Base-by-base conservation (phyloP, 176 grass and related monocot species). In the Carex scoparia region DNA sequence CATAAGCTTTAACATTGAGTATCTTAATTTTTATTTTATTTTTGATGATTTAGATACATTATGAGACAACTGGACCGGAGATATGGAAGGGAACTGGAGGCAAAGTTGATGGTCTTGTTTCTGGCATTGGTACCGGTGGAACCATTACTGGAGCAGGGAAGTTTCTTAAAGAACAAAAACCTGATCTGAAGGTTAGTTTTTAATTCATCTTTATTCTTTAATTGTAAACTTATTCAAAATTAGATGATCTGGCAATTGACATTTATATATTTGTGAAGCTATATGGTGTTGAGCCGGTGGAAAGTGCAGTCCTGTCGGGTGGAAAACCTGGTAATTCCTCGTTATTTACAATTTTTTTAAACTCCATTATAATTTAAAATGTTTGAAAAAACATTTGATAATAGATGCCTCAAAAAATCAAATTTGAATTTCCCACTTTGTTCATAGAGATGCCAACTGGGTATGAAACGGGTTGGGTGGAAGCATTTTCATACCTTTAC, bases 111-210 rank as follows among this genome's bases (percentile, higher is more conserved):
- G 87, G 66, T 56, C 67, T 98, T 59, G 84, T 94, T 18, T 94
- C 95, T 88, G 95, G 95, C 81, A 98, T 98, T 27, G 95, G 95
- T 61, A 98, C 95, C 35, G 95, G 95, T 4, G 95, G 95, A 54
- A 98, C 95, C 16, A 87, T 98, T 76, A 92, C 95, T 81, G 92
- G 92, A 79, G 2, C 89, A 60, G 95, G 92, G 38, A 67, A 4
- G 51, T 94, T 91, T 76, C 91, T 98, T 10, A 90, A 81, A 87
- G 90, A 94, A 66, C 80, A 94, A 89, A 94, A 94, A 65, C 88
- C 90, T 79, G 70, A 92, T 71, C 57, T 97, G 76, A 92, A 94
- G 85, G 94, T 97, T 30, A 37, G 69, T 88, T 38, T 65, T 65
- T 61, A 32, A 35, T 65, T 84, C 71, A 84, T 15, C 14, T 44